A percentile compares a stretch with the other conserved stretches of the same genome.
Conservation (phyloP, 2,329 filamentous ascomycete species). For the Sclerotinia subarctica region DNA sequence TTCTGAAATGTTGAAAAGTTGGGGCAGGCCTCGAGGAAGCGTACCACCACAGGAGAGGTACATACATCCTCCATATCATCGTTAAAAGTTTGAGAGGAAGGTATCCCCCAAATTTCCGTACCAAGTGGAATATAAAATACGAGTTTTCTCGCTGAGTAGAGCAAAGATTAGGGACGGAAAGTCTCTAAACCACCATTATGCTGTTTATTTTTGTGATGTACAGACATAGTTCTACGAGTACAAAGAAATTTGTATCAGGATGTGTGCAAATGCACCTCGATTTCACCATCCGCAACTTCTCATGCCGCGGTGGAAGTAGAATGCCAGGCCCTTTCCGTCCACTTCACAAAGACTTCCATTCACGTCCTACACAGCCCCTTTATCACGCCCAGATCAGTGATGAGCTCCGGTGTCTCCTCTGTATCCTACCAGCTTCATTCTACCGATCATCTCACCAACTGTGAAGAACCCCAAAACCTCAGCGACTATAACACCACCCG, state of each 20-base stretch:
- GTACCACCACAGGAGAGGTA: background rate
- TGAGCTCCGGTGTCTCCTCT: conserved; percentile 61
- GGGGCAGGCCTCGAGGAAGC: background rate
- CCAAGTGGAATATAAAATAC: background rate
- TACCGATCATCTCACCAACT: conserved; percentile 92
- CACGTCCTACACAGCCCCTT: conserved; percentile 9
- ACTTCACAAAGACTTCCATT: background rate
- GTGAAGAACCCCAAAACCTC: conserved; percentile 97
- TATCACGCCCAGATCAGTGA: conserved; percentile 45
- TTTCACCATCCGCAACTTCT: conserved; percentile 18
- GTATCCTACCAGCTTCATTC: conserved; percentile 95
- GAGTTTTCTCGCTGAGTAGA: background rate
- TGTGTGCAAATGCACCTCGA: conserved; percentile 26
- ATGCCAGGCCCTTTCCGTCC: conserved; percentile 19
- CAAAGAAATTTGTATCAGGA: conserved; percentile 28
- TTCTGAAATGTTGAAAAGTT: background rate
- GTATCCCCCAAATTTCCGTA: background rate
- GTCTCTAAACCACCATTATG: conserved; percentile 31
- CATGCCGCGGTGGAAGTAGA: conserved; percentile 19
- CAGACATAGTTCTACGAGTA: conserved; percentile 25
- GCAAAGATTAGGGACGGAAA: background rate
- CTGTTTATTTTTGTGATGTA: conserved; percentile 33
- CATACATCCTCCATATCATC: background rate
- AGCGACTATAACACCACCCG: conserved; percentile 74
- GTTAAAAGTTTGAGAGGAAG: background rate